Evolutionary conservation across 83 land plant genomes (phyloP).

Genomic region (Thuja plicata): DNA sequence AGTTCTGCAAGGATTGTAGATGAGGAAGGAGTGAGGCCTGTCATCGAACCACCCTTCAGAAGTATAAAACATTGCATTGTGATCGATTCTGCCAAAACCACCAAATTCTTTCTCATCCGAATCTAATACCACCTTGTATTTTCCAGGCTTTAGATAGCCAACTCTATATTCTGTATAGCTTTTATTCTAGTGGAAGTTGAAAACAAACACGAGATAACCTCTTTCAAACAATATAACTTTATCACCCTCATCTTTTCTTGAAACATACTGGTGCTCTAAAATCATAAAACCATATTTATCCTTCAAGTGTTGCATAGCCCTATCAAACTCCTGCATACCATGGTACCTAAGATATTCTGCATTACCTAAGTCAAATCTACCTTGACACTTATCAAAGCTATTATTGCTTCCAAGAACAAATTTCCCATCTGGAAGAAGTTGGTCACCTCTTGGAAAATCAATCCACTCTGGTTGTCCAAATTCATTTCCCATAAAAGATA

Average conservation of each 20-base stretch:
- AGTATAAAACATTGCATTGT: constrained; percentile 51
- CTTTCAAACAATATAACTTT: constrained; percentile 77
- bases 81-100: constrained; percentile 72
- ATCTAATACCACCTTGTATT: constrained; percentile 86
- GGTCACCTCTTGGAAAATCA: no score
- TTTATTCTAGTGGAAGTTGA: constrained; percentile 86
- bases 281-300: constrained; percentile 73
- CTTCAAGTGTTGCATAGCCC: constrained; percentile 86
- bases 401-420: no score
- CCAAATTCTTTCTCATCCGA: constrained; percentile 77
- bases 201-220: constrained; percentile 79
- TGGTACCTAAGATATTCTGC: constrained; percentile 84
- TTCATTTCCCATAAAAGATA: no score
- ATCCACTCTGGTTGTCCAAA: no score
- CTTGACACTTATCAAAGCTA: no score
- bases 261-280: constrained; percentile 77
- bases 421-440: no score
- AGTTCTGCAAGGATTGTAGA: constrained; percentile 70
- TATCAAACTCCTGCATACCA: constrained; percentile 88
- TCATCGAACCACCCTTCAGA: constrained; percentile 69
- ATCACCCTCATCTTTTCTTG: constrained; percentile 81
- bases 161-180: constrained; percentile 80
- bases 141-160: constrained; percentile 88
- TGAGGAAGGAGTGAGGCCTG: constrained; percentile 67
- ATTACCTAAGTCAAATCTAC: no score